phyloP scores from a whole-genome alignment of 805 yeast genomes.

The Suhomyces canberraensis region DNA sequence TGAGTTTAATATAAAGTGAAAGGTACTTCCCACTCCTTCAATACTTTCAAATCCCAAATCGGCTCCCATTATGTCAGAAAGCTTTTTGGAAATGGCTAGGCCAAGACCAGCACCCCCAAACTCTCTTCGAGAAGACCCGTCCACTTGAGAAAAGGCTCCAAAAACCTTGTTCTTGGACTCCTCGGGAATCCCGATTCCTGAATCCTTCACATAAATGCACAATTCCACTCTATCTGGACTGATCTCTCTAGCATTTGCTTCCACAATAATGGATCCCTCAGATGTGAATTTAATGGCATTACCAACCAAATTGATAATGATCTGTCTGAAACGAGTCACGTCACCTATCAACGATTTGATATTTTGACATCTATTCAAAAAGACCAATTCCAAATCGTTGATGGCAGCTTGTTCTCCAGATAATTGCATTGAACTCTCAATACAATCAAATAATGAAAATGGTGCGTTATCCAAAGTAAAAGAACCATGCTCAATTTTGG shows the following conservation, averaged over 20 bases:
- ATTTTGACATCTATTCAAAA: slow-evolving; percentile 38
- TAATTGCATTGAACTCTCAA: slow-evolving; percentile 46
- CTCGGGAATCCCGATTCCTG: slow-evolving; percentile 53
- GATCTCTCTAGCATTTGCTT: slow-evolving; percentile 27
- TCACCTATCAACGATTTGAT: slow-evolving; percentile 44
- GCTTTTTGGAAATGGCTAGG: slow-evolving; percentile 45
- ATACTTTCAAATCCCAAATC: slow-evolving; percentile 41
- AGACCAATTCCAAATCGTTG: slow-evolving; percentile 44
- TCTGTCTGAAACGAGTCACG: slow-evolving; percentile 48
- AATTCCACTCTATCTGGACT: slow-evolving; percentile 35
- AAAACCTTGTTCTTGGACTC: slow-evolving; percentile 44
- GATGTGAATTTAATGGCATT: slow-evolving; percentile 52
- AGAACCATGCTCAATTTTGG: slow-evolving; percentile 55
- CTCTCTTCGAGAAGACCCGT: slow-evolving; percentile 48
- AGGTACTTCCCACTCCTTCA: slow-evolving; percentile 47
- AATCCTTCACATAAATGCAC: slow-evolving; percentile 41
- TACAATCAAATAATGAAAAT: slow-evolving; percentile 43
- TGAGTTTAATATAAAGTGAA: slow-evolving; percentile 34
- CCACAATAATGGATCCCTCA: slow-evolving; percentile 41
- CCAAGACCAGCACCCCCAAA: slow-evolving; percentile 56
- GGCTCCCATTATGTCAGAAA: slow-evolving; percentile 50
- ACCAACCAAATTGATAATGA: slow-evolving; percentile 50
- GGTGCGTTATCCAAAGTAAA: slow-evolving; percentile 42
- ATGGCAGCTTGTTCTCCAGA: slow-evolving; percentile 47
- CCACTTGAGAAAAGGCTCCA: slow-evolving; percentile 55